Evolutionary conservation across 257 asterid species (phyloP).

Genomic region (Dorcoceras hygrometricum): DNA sequence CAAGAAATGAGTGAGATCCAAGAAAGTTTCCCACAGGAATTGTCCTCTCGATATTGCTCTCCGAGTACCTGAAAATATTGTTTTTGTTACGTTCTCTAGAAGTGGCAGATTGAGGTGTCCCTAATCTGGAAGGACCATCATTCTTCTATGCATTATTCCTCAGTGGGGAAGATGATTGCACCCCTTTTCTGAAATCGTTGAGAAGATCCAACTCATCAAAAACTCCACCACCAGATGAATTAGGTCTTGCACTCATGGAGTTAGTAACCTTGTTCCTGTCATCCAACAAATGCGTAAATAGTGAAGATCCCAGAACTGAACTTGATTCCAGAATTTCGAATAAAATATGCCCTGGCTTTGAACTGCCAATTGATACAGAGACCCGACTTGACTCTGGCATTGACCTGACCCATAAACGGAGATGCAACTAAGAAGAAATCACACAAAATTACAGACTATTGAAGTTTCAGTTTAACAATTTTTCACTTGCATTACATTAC

Average conservation of each 20-base stretch:
- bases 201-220: conserved; percentile 84
- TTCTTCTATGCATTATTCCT: conserved; percentile 47
- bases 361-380: conserved; percentile 47
- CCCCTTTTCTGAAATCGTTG: conserved; percentile 49
- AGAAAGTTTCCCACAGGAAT: conserved; percentile 48
- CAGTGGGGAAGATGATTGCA: conserved; percentile 53
- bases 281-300: conserved; percentile 63
- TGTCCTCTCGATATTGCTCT: conserved; percentile 44
- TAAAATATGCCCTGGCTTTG: conserved; percentile 61
- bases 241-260: conserved; percentile 54
- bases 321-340: conserved; percentile 66
- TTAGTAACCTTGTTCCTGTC: conserved; percentile 59
- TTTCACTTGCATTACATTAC: too few relatives aligned
- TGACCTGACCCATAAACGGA: conserved; percentile 54
- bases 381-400: conserved; percentile 59
- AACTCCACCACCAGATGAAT: conserved; percentile 54
- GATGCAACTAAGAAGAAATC: too few relatives aligned
- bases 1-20: conserved; percentile 72
- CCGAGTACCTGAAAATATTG: conserved; percentile 56
- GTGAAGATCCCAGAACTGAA: conserved; percentile 47
- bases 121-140: conserved; percentile 52
- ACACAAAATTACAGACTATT: too few relatives aligned
- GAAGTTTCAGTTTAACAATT: too few relatives aligned
- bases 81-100: conserved; percentile 45
- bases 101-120: conserved; percentile 44